phyloP scores from a whole-genome alignment of 495 filamentous ascomycete genomes.

The Geopyxis carbonaria region DNA sequence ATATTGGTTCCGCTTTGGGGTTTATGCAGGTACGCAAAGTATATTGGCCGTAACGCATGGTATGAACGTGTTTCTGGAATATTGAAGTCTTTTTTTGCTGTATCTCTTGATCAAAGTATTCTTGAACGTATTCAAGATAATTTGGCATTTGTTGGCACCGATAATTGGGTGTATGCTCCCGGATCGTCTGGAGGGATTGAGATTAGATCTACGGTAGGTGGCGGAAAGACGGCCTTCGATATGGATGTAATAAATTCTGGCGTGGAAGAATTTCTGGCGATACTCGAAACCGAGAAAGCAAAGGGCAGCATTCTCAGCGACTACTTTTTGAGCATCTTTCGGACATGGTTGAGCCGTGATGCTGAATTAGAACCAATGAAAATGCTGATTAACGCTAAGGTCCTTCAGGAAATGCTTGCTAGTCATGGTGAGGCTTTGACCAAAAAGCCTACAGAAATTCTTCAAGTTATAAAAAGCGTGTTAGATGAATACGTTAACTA shows the following conservation, averaged over 20 bases:
- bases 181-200: conserved; percentile 20
- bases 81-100: conserved; percentile 11
- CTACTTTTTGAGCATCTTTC: conserved; percentile 16
- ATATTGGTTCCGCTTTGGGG: conserved; percentile 43
- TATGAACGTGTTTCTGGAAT: conserved; percentile 8
- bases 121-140: conserved; percentile 12
- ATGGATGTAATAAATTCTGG: conserved; percentile 12
- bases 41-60: conserved; percentile 19
- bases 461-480: conserved; percentile 20
- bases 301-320: conserved; percentile 6
- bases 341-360: conserved; percentile 10
- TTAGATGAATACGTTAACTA: conserved; percentile 19
- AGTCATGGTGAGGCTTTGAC: conserved; percentile 12
- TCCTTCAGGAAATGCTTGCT: conserved; percentile 19
- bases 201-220: conserved; percentile 5
- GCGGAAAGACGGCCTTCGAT: neutral
- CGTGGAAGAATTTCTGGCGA: conserved; percentile 13
- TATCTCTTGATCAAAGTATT: neutral
- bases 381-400: conserved; percentile 17
- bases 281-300: conserved; percentile 8
- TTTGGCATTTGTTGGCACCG: conserved; percentile 10
- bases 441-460: conserved; percentile 18
- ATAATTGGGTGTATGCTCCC: conserved; percentile 14
- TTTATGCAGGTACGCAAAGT: conserved; percentile 30
- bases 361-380: conserved; percentile 10